These are phyloP conservation scores for Hyphopichia pseudoburtonii DNA, from an alignment of 1,139 yeast species.

Conservation along the genomic window DNA sequence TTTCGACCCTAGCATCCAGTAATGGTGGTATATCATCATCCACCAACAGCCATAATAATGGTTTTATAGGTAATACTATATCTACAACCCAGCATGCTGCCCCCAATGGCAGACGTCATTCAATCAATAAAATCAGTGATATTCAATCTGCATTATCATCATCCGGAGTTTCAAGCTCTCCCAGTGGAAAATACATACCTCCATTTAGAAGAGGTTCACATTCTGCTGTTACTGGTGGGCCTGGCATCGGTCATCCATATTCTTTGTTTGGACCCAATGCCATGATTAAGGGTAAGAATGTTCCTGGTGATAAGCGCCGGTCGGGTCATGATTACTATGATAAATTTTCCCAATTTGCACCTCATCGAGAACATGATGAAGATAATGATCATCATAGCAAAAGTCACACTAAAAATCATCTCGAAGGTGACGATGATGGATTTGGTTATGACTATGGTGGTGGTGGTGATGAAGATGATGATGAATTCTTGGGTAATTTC, in stretches of 20 bases:
- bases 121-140: slow-evolving; percentile 2
- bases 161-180: slow-evolving; percentile 16
- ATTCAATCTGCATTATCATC: slow-evolving; percentile 9
- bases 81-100: neutral
- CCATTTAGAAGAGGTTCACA: slow-evolving; percentile 62
- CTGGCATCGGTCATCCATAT: neutral
- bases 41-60: neutral
- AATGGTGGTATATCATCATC: too few relatives aligned
- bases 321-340: neutral
- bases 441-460: neutral
- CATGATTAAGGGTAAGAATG: slow-evolving; percentile 14
- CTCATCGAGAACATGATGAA: too few relatives aligned
- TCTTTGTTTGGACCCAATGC: neutral
- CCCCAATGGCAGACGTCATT: slow-evolving; percentile 5
- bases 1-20: too few relatives aligned
- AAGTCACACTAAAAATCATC: too few relatives aligned
- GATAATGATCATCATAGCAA: too few relatives aligned
- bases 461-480: neutral
- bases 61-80: neutral
- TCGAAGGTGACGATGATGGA: too few relatives aligned
- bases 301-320: neutral
- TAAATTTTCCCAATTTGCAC: too few relatives aligned
- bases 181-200: slow-evolving; percentile 64
- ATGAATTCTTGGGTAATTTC: neutral
- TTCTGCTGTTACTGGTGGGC: slow-evolving; percentile 9